phyloP scores from a whole-genome alignment of 495 filamentous ascomycete genomes.

The Hyaloscypha variabilis region DNA sequence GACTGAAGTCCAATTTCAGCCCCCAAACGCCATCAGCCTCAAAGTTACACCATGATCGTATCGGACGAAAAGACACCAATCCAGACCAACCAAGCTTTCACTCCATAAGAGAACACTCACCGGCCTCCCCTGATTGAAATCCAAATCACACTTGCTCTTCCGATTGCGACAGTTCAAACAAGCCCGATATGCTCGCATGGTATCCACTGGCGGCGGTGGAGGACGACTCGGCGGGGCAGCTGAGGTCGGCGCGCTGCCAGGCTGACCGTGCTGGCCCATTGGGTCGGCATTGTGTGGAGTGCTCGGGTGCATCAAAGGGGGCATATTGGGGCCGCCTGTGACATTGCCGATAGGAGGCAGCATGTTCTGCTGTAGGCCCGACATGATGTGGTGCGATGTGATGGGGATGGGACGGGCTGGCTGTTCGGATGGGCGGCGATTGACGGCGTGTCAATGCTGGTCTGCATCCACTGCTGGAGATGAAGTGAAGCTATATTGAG shows the following conservation, averaged over 20 bases:
- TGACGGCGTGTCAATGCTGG: background rate
- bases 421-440: slow-evolving; percentile 2
- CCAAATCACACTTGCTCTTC: slow-evolving; percentile 68
- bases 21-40: too few species aligned
- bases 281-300: slow-evolving; percentile 6
- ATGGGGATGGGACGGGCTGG: background rate
- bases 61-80: too few species aligned
- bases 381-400: background rate
- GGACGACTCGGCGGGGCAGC: slow-evolving; percentile 12
- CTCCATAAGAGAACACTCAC: slow-evolving; percentile 26
- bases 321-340: background rate
- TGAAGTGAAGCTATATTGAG: background rate
- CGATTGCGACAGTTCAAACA: slow-evolving; percentile 65
- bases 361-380: slow-evolving; percentile 4
- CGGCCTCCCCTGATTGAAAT: slow-evolving; percentile 37
- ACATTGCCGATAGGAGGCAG: slow-evolving; percentile 17
- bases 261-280: background rate
- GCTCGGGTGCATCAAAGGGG: background rate
- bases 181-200: slow-evolving; percentile 62
- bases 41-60: too few species aligned
- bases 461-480: too few species aligned
- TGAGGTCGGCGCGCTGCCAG: background rate
- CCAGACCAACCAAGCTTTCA: too few species aligned
- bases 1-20: too few species aligned
- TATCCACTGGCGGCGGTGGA: slow-evolving; percentile 25